These are phyloP conservation scores for Huntiella omanensis DNA, from an alignment of 2,329 filamentous ascomycete species.

Conservation along the genomic window DNA sequence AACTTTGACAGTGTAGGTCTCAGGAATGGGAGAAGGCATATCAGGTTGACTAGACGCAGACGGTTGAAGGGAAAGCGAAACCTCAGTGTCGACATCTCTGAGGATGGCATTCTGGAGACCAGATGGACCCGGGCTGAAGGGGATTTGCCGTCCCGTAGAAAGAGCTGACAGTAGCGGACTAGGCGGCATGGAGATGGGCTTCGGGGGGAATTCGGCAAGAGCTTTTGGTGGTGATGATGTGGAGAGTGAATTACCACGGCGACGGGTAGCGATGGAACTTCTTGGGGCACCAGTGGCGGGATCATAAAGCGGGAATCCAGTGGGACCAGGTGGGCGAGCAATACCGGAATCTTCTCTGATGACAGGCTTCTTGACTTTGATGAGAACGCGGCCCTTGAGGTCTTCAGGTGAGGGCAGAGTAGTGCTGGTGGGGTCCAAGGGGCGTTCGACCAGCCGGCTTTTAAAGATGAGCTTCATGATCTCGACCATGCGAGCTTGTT, in stretches of 20 bases:
- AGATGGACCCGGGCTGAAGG: neutral
- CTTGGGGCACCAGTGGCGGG: no score
- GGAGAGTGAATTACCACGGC: slow-evolving; percentile 53
- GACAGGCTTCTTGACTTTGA: slow-evolving; percentile 81
- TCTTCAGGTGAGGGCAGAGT: slow-evolving; percentile 72
- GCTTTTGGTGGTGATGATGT: slow-evolving; percentile 38
- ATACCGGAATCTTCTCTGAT: slow-evolving; percentile 18
- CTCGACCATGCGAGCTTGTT: slow-evolving; percentile 75
- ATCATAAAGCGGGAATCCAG: no score
- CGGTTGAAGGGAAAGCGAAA: slow-evolving; percentile 25
- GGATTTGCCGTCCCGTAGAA: neutral
- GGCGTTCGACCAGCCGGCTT: slow-evolving; percentile 56
- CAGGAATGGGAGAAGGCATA: slow-evolving; percentile 19
- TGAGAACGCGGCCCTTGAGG: slow-evolving; percentile 62
- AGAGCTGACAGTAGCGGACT: slow-evolving; percentile 32
- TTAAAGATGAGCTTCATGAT: slow-evolving; percentile 78
- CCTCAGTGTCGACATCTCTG: slow-evolving; percentile 51
- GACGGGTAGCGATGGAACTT: slow-evolving; percentile 18
- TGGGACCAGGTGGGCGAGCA: no score
- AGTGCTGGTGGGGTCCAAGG: slow-evolving; percentile 47
- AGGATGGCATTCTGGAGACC: slow-evolving; percentile 12
- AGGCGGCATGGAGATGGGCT: slow-evolving; percentile 31
- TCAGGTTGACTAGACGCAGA: no score
- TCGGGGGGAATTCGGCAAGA: slow-evolving; percentile 31
- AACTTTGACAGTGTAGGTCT: slow-evolving; percentile 70